Evolutionary conservation across 2,329 filamentous ascomycete species (phyloP).

Genomic region (Cladosporium sp.): DNA sequence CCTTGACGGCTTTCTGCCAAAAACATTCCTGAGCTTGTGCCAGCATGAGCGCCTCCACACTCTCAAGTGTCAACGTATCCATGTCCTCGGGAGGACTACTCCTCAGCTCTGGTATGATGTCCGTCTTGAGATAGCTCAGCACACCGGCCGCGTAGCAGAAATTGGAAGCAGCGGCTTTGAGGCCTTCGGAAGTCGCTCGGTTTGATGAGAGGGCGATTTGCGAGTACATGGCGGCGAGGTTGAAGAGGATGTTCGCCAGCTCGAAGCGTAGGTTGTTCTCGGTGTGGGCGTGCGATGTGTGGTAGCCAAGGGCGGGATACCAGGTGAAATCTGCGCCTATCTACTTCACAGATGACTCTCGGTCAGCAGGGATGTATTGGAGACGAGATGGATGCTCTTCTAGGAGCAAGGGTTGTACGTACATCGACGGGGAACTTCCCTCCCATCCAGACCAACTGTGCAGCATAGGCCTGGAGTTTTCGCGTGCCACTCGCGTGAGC

Average conservation of each 20-base stretch:
- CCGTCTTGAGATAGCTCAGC: conserved; percentile 69
- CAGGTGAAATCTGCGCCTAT: conserved; percentile 94
- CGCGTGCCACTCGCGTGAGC: conserved; percentile 80
- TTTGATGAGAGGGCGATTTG: conserved; percentile 83
- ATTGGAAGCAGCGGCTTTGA: conserved; percentile 85
- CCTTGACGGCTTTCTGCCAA: conserved; percentile 96
- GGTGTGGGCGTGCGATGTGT: conserved; percentile 23
- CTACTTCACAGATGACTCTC: conserved; percentile 40
- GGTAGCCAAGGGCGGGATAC: conserved; percentile 88
- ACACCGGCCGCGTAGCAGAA: conserved; percentile 86
- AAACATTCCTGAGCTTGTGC: conserved; percentile 97
- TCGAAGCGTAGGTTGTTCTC: conserved; percentile 72
- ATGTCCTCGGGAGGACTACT: conserved; percentile 89
- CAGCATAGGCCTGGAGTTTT: conserved; percentile 87
- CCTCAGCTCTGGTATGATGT: conserved; percentile 76
- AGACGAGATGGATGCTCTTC: no score
- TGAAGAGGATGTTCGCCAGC: conserved; percentile 88
- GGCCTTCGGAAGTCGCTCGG: conserved; percentile 70
- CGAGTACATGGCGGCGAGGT: conserved; percentile 88
- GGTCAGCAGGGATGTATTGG: conserved; percentile 3
- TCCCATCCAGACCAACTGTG: conserved; percentile 86
- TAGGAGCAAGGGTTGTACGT: conserved; percentile 26
- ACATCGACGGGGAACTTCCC: conserved; percentile 97
- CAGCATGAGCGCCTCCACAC: conserved; percentile 75
- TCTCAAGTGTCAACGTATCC: conserved; percentile 82